phyloP scores from a whole-genome alignment of 768 basidiomycete species.

The Kwoniella sp. region DNA sequence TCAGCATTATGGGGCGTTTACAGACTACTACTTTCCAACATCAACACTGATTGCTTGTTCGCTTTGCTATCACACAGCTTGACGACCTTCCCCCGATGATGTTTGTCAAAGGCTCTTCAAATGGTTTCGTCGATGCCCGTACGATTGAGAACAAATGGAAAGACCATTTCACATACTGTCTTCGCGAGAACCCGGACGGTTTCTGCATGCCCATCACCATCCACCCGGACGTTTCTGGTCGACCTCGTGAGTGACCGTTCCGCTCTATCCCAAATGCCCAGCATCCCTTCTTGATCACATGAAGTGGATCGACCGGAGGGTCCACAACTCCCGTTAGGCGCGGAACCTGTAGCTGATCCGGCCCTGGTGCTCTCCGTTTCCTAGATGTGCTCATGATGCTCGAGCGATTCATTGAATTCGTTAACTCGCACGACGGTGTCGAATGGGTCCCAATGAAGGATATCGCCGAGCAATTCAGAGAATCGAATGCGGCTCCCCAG shows the following conservation, averaged over 20 bases:
- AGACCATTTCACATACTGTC: constrained; percentile 71
- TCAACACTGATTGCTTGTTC: neutral
- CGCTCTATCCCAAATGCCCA: neutral
- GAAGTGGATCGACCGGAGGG: neutral
- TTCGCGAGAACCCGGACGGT: constrained; percentile 57
- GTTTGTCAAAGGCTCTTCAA: constrained; percentile 65
- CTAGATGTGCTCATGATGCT: constrained; percentile 75
- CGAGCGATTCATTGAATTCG: constrained; percentile 75
- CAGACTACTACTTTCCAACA: no score
- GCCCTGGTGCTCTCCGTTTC: constrained; percentile 49
- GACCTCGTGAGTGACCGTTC: constrained; percentile 40
- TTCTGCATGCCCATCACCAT: constrained; percentile 71
- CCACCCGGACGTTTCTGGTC: constrained; percentile 76
- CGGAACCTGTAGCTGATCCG: constrained; percentile 4
- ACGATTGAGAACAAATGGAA: constrained; percentile 76
- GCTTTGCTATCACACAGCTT: no score
- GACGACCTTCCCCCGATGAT: constrained; percentile 72
- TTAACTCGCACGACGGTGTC: constrained; percentile 70
- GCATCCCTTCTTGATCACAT: neutral
- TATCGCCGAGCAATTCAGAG: constrained; percentile 68
- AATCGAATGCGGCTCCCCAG: constrained; percentile 60
- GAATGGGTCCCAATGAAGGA: constrained; percentile 73
- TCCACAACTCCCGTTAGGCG: no score
- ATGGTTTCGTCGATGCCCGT: constrained; percentile 72
- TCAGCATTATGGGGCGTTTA: no score